Base-by-base conservation (phyloP, 495 filamentous ascomycete genomes). In the Copromyces sp. region DNA sequence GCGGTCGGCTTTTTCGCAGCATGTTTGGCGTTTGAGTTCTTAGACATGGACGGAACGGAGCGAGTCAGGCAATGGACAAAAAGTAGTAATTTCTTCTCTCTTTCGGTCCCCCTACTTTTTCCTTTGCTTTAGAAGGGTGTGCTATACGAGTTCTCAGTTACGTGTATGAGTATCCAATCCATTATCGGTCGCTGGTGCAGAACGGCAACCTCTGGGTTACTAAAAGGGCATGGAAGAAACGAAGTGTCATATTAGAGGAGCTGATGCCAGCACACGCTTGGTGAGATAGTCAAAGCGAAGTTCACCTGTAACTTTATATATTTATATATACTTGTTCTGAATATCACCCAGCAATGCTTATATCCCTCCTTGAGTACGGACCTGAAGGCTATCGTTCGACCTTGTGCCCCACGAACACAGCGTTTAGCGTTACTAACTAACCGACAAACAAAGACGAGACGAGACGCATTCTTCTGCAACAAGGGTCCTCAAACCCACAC, bases 1-100 rank as follows among this genome's bases (percentile, higher is more conserved):
- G 24, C 29, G 53, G 53, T 65, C 14, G 4, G 35, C 17, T 38
- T 42, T 4, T 17, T 45, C 40, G 59, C 40, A 77, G 75, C 75
- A 76, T 77, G 74, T 76, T 73, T 72, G 75, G 75, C 75, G 74
- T 76, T 75, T 65, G 37, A 37, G 9, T 8, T 74, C 42, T 69
- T 42, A 24, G 35, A 44, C 42, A 39, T 39, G 65, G 41, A 69
- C 32, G 41, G 14, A 41, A 53, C 9, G 14, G 45, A 42, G 68
- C 37, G 32, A 39, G 39, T 5, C 11, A 12, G 39, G 11, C 11
- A 12, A 61, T 44, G 40, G 37, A 69, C 71, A 40, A 65, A 72
- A 47, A 20, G 42, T 47, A 59, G 42, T 47, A 35, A 71, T 65
- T 35, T 65, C 53, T 65, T 65, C 14, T 40, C 37, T 20, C 32